A percentile compares a stretch with the other conserved stretches of the same genome.
These are phyloP conservation scores for Aspergillus pseudonomiae DNA, from an alignment of 2,329 filamentous ascomycete genomes.

Conservation along the genomic window DNA sequence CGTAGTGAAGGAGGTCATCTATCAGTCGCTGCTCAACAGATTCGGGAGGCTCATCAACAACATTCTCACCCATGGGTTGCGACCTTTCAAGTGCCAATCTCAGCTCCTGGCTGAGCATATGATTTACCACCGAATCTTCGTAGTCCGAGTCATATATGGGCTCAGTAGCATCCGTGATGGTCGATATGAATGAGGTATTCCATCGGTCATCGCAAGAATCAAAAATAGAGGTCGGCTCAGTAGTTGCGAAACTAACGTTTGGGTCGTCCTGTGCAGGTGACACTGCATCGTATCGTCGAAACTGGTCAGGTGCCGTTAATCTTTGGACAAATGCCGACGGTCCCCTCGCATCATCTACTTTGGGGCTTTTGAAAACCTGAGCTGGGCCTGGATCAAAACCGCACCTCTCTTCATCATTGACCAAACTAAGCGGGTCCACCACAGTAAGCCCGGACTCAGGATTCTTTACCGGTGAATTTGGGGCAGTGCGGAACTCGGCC, in stretches of 20 bases:
- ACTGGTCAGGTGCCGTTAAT: conserved; percentile 20
- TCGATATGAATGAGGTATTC: conserved; percentile 30
- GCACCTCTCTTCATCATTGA: not conserved
- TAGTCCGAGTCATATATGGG: conserved; percentile 27
- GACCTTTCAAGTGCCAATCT: conserved; percentile 14
- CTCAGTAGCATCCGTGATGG: conserved; percentile 32
- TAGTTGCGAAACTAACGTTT: conserved; percentile 30
- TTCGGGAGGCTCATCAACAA: conserved; percentile 13
- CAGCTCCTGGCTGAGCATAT: conserved; percentile 24
- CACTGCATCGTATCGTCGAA: conserved; percentile 22
- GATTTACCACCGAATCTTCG: conserved; percentile 29
- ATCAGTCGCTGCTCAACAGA: conserved; percentile 28
- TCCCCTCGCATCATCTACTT: not conserved
- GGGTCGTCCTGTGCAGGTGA: conserved; percentile 11
- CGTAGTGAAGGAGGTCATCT: conserved; percentile 31
- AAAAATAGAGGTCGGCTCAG: conserved; percentile 21
- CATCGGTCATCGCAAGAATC: conserved; percentile 15
- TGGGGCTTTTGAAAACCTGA: conserved; percentile 13
- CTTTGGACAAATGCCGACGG: conserved; percentile 23
- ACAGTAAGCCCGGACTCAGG: not conserved
- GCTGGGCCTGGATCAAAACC: not conserved
- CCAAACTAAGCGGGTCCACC: not conserved
- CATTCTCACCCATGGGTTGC: not conserved
- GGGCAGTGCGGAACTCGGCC: conserved; percentile 34
- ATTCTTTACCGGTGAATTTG: conserved; percentile 32